phyloP scores from a whole-genome alignment of 768 basidiomycete species.

The Leucogyrophana mollusca region DNA sequence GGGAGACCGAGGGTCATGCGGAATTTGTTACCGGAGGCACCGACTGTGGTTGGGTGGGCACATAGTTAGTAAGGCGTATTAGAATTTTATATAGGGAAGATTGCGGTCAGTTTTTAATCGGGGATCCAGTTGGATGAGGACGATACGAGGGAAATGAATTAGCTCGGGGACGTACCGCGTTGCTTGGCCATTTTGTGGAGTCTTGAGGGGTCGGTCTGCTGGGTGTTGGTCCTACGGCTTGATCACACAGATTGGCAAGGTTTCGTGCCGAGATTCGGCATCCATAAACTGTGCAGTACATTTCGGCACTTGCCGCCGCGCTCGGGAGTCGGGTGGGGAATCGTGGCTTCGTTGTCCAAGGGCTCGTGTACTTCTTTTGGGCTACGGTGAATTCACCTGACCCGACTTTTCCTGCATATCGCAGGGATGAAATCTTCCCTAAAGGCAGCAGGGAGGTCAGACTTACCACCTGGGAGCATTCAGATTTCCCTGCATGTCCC shows the following conservation, averaged over 20 bases:
- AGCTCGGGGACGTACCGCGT: constrained; percentile 10
- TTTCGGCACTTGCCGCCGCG: too few relatives aligned
- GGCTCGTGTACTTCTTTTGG: too few relatives aligned
- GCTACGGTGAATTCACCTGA: too few relatives aligned
- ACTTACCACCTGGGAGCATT: too few relatives aligned
- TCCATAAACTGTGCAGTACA: constrained; percentile 3
- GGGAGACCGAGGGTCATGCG: constrained; percentile 93
- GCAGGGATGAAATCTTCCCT: too few relatives aligned
- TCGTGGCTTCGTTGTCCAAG: too few relatives aligned
- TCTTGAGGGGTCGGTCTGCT: constrained; percentile 7
- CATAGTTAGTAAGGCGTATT: neutral
- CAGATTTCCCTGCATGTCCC: too few relatives aligned
- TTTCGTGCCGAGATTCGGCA: constrained; percentile 5
- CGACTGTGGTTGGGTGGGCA: constrained; percentile 29
- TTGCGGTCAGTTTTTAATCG: neutral
- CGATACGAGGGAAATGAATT: too few relatives aligned
- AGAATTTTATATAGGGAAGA: neutral
- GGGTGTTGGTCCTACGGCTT: neutral
- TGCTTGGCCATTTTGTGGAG: constrained; percentile 23
- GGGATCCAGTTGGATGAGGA: too few relatives aligned
- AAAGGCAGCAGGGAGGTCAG: too few relatives aligned
- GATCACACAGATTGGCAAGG: neutral
- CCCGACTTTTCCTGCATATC: too few relatives aligned
- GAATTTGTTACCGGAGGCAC: constrained; percentile 92
- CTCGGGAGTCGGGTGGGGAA: too few relatives aligned